Base-by-base conservation (phyloP, 2,329 filamentous ascomycete species). In the Aspergillus vadensis region DNA sequence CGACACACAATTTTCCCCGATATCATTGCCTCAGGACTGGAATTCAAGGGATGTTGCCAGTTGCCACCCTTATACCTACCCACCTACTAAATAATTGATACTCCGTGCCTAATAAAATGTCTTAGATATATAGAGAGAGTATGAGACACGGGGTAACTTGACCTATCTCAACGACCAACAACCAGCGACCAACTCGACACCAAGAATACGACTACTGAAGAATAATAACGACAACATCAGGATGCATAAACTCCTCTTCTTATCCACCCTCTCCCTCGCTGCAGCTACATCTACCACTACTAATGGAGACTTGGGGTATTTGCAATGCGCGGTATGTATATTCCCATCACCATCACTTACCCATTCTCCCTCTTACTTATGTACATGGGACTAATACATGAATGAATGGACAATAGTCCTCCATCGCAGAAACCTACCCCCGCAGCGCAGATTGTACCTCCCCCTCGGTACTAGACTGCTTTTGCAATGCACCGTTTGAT, bases 381-480 rank as follows among this genome's bases (percentile, higher is more conserved):
- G 6, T 25, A 25, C 23, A 25, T 12, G 15, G n/a, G 7, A 21
- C 17, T 32, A 43, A n/a, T 10, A 2, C 9, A 43, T 2, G 8
- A 8, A 3, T 1, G 6, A 5, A 21, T 23, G 19, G 14, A 3
- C 12, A 0, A 39, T 12, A 64, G 63, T 57, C 60, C 10, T 58
- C 63, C 19, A 54, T 65, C 27, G 50, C 59, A 6, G 27, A 30
- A 36, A 23, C 50, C 36, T 53, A 55, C 43, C 12, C 32, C 12
- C 32, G 55, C 2, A 48, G 44, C 41, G 52, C 58, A 4, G 27
- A 44, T 7, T 65, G 63, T 44, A 36, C 55, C 5, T 63, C 60
- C 12, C 44, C 58, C 38, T 57, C 59, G 10, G 60, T 56, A 36
- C 58, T 65, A 4, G 56, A 65, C 48, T 65, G 63, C 27, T 65